phyloP scores from a whole-genome alignment of 208 protist species.

The Leishmania braziliensis region DNA sequence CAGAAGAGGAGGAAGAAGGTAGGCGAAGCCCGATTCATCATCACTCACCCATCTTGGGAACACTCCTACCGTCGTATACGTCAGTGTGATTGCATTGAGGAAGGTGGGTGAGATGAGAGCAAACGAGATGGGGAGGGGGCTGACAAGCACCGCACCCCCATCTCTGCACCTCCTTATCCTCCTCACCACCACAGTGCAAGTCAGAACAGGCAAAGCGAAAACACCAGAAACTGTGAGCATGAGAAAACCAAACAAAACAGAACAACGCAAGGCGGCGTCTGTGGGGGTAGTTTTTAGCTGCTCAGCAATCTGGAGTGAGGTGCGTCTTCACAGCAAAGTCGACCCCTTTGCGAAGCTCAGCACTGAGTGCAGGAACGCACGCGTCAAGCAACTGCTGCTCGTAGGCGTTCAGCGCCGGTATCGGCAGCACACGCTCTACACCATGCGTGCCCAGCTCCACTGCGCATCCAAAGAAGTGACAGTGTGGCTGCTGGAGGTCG shows the following conservation, averaged over 20 bases:
- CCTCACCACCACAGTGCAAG: neutral
- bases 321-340: constrained; percentile 44
- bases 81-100: neutral
- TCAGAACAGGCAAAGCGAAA: neutral
- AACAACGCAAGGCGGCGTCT: neutral
- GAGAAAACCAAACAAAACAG: neutral
- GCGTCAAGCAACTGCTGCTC: constrained; percentile 73
- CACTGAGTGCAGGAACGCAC: constrained; percentile 73
- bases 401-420: constrained; percentile 62
- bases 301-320: constrained; percentile 21
- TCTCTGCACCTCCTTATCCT: neutral
- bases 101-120: neutral
- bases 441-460: constrained; percentile 82
- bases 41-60: neutral
- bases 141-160: neutral
- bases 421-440: constrained; percentile 63
- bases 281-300: neutral
- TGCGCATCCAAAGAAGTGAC: constrained; percentile 79
- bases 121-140: neutral
- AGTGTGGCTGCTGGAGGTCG: constrained; percentile 42
- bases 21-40: neutral
- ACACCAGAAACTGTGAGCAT: neutral
- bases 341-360: constrained; percentile 78
- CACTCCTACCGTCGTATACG: neutral
- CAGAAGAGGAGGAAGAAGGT: neutral